Conservation (phyloP, 768 basidiomycete genomes). For the Lentinula sp. region DNA sequence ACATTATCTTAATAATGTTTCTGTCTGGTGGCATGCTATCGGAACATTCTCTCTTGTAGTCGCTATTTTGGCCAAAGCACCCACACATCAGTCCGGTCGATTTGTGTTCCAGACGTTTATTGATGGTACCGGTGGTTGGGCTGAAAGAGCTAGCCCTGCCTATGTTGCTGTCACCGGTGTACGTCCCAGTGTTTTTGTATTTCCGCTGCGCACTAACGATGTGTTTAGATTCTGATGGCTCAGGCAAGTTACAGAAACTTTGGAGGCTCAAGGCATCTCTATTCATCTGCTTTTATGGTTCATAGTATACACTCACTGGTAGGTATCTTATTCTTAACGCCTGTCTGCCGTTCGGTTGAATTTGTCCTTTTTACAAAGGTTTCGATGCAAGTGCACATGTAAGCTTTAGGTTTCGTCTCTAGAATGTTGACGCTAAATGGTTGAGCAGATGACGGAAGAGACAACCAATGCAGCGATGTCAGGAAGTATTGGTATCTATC, state of each 20-base stretch:
- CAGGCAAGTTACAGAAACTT: conserved; percentile 28
- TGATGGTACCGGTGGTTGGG: conserved; percentile 74
- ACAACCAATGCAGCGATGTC: conserved; percentile 65
- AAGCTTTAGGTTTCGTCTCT: conserved; percentile 13
- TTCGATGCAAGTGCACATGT: conserved; percentile 74
- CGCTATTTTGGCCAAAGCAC: conserved; percentile 66
- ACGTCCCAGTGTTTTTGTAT: conserved; percentile 9
- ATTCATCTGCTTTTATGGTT: background rate
- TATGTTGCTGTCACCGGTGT: conserved; percentile 69
- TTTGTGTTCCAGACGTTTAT: conserved; percentile 71
- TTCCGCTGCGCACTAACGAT: background rate
- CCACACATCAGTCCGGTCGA: conserved; percentile 56
- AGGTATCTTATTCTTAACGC: conserved; percentile 7
- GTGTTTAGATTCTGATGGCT: conserved; percentile 54
- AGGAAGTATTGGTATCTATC: conserved; percentile 39
- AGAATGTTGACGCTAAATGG: background rate
- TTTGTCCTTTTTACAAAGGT: conserved; percentile 26
- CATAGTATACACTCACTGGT: conserved; percentile 64
- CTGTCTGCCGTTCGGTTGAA: background rate
- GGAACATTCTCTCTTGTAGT: conserved; percentile 65
- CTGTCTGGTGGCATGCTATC: conserved; percentile 68
- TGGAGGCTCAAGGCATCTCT: background rate
- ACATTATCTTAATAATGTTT: conserved; percentile 64
- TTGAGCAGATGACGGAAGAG: conserved; percentile 66
- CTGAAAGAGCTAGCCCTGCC: conserved; percentile 55